Percentiles rank a stretch among this genome's conserved stretches.
phyloP scores from a whole-genome alignment of 306 rosid species.

The Vicia sativa region DNA sequence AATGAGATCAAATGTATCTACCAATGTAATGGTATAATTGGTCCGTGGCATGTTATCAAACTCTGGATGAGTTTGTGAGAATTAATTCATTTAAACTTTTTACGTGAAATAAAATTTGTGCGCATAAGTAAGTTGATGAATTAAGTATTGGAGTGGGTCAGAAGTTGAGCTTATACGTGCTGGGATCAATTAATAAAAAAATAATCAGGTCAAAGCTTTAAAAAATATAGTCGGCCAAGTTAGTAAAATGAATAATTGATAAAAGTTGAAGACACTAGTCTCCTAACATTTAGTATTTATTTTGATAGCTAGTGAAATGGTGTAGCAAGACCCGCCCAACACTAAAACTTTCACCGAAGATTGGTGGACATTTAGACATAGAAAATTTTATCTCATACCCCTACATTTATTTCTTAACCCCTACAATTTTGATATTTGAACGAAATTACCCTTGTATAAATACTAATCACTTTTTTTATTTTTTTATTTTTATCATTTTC shows the following conservation, averaged over 20 bases:
- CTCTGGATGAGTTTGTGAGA: not conserved
- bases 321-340: too few species aligned
- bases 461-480: too few species aligned
- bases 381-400: too few species aligned
- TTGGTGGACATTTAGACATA: too few species aligned
- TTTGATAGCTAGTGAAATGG: too few species aligned
- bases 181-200: constrained; percentile 38
- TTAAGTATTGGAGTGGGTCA: constrained; percentile 13
- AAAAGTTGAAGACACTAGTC: not conserved
- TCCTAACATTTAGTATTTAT: too few species aligned
- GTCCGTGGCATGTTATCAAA: not conserved
- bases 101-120: not conserved
- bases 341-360: too few species aligned
- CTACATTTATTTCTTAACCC: too few species aligned
- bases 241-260: not conserved
- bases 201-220: constrained; percentile 33
- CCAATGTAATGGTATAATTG: not conserved
- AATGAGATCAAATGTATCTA: not conserved
- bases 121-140: constrained; percentile 14
- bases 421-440: too few species aligned
- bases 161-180: constrained; percentile 43
- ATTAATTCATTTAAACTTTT: not conserved
- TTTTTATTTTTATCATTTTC: too few species aligned
- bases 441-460: too few species aligned
- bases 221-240: not conserved